Evolutionary conservation across 805 yeast species (phyloP), one percentile per base, ranked within the genome.

Genomic region (Starmerella tilneyi): DNA sequence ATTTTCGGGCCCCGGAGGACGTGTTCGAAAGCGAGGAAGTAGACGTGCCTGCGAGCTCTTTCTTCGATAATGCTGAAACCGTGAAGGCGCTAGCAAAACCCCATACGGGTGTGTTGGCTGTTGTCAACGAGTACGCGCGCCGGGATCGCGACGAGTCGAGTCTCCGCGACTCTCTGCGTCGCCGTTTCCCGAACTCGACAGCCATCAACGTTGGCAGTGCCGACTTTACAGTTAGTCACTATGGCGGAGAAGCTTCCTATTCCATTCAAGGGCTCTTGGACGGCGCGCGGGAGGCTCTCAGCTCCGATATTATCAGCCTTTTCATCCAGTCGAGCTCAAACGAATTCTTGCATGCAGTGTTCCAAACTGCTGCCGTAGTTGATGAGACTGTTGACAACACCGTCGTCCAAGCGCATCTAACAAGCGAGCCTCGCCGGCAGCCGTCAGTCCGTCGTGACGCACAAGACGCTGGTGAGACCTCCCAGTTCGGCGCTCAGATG

Each of bases 161-260:
- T 13, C 58, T 67, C 20, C 44, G 63, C 28, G 64, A 59, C 13
- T 43, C 63, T 2, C 43, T 67, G 30, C 39, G 55, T 5, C 55
- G 60, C 29, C 53, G 70, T 9, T 66, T 59, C 43, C 58, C 56
- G 24, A 56, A 61, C 38, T 55, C 61, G 21, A 43, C 55, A 3
- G 49, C 56, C 6, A 52, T 64, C 16, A 54, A 53, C 16, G 51
- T 60, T 9, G 62, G 66, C 24, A 65, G 67, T 40, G 59, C 62
- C 44, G 73, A 76, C 1, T 75, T 76, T 52, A 60, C 72, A 9
- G 67, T 76, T 9, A 66, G 72, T 31, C 81, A 76, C 56, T 76
- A 72, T 54, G 78, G 78, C 34, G 81, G 79, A 9, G 69, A 67
- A 49, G 79, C 76, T 20, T 77, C 72, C 51, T 76, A 76, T 53